A percentile compares a stretch with the other conserved stretches of the same genome.
Conservation (phyloP, 2,329 filamentous ascomycete genomes). For the Dryadomyces quercivorus region DNA sequence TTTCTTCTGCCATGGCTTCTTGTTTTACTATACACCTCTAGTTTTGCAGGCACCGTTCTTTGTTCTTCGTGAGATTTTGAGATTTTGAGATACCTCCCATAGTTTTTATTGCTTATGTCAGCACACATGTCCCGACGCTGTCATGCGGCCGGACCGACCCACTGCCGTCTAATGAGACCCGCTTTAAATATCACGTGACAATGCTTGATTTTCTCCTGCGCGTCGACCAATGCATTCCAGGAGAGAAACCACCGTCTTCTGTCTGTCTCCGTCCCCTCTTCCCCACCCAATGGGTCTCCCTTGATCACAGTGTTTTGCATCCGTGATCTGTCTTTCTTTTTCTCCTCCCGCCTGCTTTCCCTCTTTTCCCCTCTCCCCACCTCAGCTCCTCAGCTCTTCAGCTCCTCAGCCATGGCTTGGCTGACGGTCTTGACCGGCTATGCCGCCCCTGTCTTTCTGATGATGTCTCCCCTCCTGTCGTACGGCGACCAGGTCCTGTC, state of each 20-base stretch:
- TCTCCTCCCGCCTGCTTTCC: background rate
- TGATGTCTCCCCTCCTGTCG: constrained; percentile 50
- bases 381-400: background rate
- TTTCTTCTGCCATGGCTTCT: background rate
- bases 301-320: background rate
- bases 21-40: background rate
- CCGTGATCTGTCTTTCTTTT: background rate
- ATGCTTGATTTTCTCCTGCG: too few relatives aligned
- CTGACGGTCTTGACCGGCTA: constrained; percentile 39
- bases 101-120: too few relatives aligned
- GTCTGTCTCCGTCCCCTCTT: background rate
- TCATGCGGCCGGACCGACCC: too few relatives aligned
- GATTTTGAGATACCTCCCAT: too few relatives aligned
- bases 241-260: background rate
- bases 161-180: too few relatives aligned
- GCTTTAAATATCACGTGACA: too few relatives aligned
- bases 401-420: constrained; percentile 23
- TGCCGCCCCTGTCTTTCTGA: constrained; percentile 50
- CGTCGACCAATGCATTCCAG: too few relatives aligned
- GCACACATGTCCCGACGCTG: too few relatives aligned
- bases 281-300: background rate
- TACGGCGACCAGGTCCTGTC: constrained; percentile 54
- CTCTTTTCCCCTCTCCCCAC: background rate
- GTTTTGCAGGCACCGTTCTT: too few relatives aligned
- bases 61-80: too few relatives aligned